Percentiles rank a stretch among this genome's conserved stretches.
Conservation (phyloP, 169 alveolate species). For the Cryptosporidium andersoni region DNA sequence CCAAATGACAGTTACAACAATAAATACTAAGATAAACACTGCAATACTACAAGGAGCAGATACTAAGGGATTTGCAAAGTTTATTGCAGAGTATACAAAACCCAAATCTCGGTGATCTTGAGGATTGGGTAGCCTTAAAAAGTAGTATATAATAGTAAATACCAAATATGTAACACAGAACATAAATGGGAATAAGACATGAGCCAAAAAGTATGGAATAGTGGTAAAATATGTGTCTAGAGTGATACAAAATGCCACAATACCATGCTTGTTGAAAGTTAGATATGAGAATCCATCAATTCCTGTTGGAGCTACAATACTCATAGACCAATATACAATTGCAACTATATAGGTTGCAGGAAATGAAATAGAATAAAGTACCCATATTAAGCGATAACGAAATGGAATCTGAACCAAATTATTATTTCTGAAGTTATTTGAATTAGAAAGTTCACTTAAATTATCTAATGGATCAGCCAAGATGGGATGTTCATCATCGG, state of each 20-base stretch:
- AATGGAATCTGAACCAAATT: conserved; percentile 11
- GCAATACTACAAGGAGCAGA: conserved; percentile 60
- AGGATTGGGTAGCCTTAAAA: conserved; percentile 54
- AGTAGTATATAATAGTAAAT: conserved; percentile 40
- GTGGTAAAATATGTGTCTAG: conserved; percentile 47
- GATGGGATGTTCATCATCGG: conserved; percentile 37
- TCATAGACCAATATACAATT: conserved; percentile 67
- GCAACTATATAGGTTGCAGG: conserved; percentile 66
- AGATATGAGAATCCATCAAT: conserved; percentile 55
- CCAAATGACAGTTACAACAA: conserved; percentile 48
- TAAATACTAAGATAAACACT: conserved; percentile 22
- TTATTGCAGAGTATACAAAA: conserved; percentile 54
- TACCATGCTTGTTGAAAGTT: conserved; percentile 59
- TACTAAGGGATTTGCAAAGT: conserved; percentile 66
- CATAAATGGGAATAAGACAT: conserved; percentile 45
- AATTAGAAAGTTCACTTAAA: conserved; percentile 35
- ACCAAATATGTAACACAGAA: conserved; percentile 38
- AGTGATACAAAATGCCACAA: conserved; percentile 26
- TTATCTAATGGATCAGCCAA: conserved; percentile 36
- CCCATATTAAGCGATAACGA: conserved; percentile 49
- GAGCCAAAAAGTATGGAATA: conserved; percentile 54
- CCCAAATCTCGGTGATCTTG: conserved; percentile 57
- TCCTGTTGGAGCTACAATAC: conserved; percentile 55
- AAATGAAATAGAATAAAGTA: conserved; percentile 49
- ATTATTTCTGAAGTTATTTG: neutral